A percentile compares a stretch with the other conserved stretches of the same genome.
These are phyloP conservation scores for Scedosporium dehoogii DNA, from an alignment of 2,329 filamentous ascomycete species.

Conservation along the genomic window DNA sequence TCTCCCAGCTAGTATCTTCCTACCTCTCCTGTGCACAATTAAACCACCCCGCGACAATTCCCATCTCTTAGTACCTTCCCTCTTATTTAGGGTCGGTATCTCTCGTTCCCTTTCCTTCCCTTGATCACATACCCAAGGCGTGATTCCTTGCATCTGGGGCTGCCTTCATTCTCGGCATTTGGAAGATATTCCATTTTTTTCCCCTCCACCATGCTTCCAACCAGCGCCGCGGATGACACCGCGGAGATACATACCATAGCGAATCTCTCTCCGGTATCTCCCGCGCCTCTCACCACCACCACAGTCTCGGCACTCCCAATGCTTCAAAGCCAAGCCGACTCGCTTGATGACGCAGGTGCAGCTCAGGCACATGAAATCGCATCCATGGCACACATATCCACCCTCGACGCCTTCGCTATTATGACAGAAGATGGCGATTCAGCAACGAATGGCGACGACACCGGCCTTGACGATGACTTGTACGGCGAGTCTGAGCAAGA, in stretches of 20 bases:
- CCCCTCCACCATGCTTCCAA: background rate
- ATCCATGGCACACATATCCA: background rate
- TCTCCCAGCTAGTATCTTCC: background rate
- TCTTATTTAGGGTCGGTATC: background rate
- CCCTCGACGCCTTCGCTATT: background rate
- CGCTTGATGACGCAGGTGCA: constrained; percentile 35
- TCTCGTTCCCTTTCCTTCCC: background rate
- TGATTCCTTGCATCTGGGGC: background rate
- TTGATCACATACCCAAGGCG: background rate
- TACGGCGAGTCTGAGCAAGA: constrained; percentile 31
- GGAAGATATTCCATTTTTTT: background rate
- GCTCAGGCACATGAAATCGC: constrained; percentile 11
- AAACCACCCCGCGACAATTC: background rate
- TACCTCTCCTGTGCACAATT: background rate
- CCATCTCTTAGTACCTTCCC: background rate
- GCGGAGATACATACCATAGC: constrained; percentile 39
- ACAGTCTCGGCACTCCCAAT: constrained; percentile 36
- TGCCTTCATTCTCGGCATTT: background rate
- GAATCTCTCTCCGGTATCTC: constrained; percentile 42
- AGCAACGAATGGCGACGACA: constrained; percentile 23
- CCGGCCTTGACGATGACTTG: constrained; percentile 24
- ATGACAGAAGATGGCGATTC: constrained; percentile 13
- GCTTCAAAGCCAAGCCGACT: constrained; percentile 43
- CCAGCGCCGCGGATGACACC: background rate
- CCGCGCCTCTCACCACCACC: constrained; percentile 35